Evolutionary conservation across 106 monocot genomes (phyloP).

Genomic region (Dendrobium officinale): DNA sequence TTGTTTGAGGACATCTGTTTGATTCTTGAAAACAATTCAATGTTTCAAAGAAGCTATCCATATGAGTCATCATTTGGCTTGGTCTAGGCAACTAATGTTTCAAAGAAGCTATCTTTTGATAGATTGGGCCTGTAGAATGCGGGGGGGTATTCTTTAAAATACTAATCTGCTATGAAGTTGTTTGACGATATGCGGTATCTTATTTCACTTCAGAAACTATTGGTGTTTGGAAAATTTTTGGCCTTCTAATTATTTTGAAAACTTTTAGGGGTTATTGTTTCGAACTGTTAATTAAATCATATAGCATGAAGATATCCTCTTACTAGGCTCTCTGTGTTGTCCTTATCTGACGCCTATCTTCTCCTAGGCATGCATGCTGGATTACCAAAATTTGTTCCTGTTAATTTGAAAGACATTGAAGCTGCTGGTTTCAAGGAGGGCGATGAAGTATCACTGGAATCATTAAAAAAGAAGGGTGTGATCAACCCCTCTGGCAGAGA

Average conservation of each 20-base stretch:
- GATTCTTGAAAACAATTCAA: too few species aligned
- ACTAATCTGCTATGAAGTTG: background rate
- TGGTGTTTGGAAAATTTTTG: background rate
- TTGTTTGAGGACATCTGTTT: too few species aligned
- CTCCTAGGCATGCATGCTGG: slow-evolving; percentile 81
- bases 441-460: slow-evolving; percentile 80
- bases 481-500: slow-evolving; percentile 98
- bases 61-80: background rate
- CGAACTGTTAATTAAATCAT: background rate
- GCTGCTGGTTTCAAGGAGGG: slow-evolving; percentile 83
- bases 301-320: background rate
- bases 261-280: background rate
- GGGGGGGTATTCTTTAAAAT: background rate
- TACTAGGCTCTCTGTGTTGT: background rate
- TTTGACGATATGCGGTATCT: background rate
- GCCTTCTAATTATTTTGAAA: background rate
- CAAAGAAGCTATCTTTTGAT: background rate
- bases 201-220: background rate
- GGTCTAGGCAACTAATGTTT: background rate
- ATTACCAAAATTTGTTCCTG: slow-evolving; percentile 80
- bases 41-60: background rate
- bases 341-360: background rate
- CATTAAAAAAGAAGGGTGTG: slow-evolving; percentile 72
- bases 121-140: background rate
- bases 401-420: slow-evolving; percentile 82